Base-by-base conservation (phyloP, 192 early-diverging fungal species). In the Coemansia sp. region DNA sequence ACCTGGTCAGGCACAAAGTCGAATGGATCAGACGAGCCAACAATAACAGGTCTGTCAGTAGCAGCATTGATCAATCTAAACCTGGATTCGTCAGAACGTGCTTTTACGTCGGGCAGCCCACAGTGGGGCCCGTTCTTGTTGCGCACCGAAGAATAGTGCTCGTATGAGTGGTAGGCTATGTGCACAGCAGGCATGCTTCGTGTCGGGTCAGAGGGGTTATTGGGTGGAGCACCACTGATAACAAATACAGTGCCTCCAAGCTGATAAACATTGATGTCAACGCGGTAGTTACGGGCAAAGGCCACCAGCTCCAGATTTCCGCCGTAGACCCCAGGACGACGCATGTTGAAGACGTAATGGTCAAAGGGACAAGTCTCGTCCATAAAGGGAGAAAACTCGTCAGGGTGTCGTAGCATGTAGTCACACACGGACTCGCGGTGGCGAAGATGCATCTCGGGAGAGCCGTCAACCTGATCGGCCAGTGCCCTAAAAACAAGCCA, bases 111-210 rank as follows among this genome's bases (percentile, higher is more conserved):
- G 2, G 90, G 89, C 51, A 80, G 68, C 14, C 90, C 90, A 1
- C 68, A 71, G 22, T 84, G 76, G 19, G 90, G 89, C 0, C 89
- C 90, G 51, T 75, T 71, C 21, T 82, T 76, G 52, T 90, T 90
- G 4, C 89, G 74, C 25, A 92, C 86, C 1, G 90, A 92, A 46
- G 87, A 90, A 51, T 92, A 91, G 64, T 90, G 90, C 61, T 91
- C 88, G 80, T 88, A 91, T 56, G 83, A 87, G 56, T 91, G 90
- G 67, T 91, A 91, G 66, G 89, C 89, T 29, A 90, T 86, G 68
- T 90, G 88, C 54, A 88, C 82, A 5, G 80, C 61, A 11, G 82
- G 86, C 53, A 80, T 68, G 31, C 68, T 75, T n/a, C 78, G 71
- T 22, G 42, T 20, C 23, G 64, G 50, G 5, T 81, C 74, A 7